Percentiles rank a stretch among this genome's conserved stretches.
Conservation (phyloP, 352 stramenopile species). For the Phytophthora sansomeana region DNA sequence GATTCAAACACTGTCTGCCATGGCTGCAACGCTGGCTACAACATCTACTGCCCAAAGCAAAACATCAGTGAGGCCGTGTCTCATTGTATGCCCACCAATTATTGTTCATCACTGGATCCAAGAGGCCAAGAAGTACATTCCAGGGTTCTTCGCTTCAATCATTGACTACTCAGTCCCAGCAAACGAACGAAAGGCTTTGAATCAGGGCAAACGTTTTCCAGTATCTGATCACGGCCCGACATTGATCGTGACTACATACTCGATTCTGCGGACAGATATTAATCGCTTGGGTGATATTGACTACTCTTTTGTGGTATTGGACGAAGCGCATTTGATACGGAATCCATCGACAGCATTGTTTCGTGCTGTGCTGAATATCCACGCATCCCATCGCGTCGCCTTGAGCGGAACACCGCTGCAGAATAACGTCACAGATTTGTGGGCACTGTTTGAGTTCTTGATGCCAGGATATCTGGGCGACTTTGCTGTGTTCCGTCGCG, state of each 20-base stretch:
- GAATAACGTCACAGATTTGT: slow-evolving; percentile 97
- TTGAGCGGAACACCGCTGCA: slow-evolving; percentile 98
- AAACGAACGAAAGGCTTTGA: slow-evolving; percentile 52
- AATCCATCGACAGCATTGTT: slow-evolving; percentile 94
- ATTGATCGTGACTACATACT: slow-evolving; percentile 88
- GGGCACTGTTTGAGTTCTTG: slow-evolving; percentile 97
- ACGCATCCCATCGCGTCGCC: slow-evolving; percentile 90
- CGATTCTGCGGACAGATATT: slow-evolving; percentile 85
- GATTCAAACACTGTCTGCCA: slow-evolving; percentile 92
- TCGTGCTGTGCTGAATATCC: slow-evolving; percentile 82
- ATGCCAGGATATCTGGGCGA: slow-evolving; percentile 98
- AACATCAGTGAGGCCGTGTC: slow-evolving; percentile 13
- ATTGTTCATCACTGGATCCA: slow-evolving; percentile 95
- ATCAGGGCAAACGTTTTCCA: slow-evolving; percentile 32
- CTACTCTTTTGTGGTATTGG: slow-evolving; percentile 93
- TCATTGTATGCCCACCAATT: slow-evolving; percentile 96
- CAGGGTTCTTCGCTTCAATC: slow-evolving; percentile 58
- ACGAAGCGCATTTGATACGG: slow-evolving; percentile 98
- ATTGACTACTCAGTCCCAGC: slow-evolving; percentile 82
- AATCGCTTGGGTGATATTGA: slow-evolving; percentile 54
- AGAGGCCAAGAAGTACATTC: slow-evolving; percentile 91
- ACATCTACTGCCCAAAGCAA: slow-evolving; percentile 3
- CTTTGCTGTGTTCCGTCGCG: slow-evolving; percentile 65
- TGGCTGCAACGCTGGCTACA: slow-evolving; percentile 70
- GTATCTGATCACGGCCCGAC: slow-evolving; percentile 16